Percentiles rank a stretch among this genome's conserved stretches.
phyloP scores from a whole-genome alignment of 306 rosid genomes.

The Hippophae rhamnoides region DNA sequence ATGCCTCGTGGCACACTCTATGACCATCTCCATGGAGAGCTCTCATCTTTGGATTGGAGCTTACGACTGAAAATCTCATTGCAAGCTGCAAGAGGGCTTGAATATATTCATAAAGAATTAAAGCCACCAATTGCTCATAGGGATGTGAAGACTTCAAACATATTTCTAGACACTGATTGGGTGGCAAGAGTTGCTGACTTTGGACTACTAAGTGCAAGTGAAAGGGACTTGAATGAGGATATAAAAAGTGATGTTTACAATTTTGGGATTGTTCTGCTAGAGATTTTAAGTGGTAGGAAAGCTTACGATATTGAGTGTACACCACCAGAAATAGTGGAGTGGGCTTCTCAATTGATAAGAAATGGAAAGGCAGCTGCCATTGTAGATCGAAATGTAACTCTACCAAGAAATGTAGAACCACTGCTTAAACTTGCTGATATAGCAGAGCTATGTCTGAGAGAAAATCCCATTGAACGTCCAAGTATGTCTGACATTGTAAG shows the following conservation, averaged over 20 bases:
- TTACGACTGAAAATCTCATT: conserved; percentile 51
- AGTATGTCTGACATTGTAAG: conserved; percentile 44
- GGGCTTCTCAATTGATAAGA: conserved; percentile 66
- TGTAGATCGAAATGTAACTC: conserved; percentile 40
- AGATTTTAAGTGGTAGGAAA: conserved; percentile 68
- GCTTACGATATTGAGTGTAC: conserved; percentile 47
- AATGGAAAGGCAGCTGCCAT: conserved; percentile 57
- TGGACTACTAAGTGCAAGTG: conserved; percentile 40
- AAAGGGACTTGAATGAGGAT: conserved; percentile 32
- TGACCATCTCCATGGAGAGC: conserved; percentile 75
- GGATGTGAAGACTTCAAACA: conserved; percentile 54
- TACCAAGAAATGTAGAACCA: conserved; percentile 68
- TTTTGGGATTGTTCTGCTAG: conserved; percentile 58
- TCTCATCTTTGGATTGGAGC: conserved; percentile 62
- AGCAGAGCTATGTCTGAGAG: conserved; percentile 48
- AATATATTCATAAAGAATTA: conserved; percentile 52
- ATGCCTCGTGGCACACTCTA: conserved; percentile 76
- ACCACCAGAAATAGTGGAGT: conserved; percentile 47
- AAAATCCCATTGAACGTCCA: conserved; percentile 45
- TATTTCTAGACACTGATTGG: conserved; percentile 70
- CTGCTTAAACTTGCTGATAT: conserved; percentile 64
- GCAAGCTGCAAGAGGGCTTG: conserved; percentile 69
- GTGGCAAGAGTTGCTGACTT: conserved; percentile 62
- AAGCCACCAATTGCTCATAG: conserved; percentile 48
- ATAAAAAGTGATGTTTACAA: conserved; percentile 43